Evolutionary conservation across 805 yeast genomes (phyloP).

Genomic region (Cyberlindnera xishuangbannaensis): DNA sequence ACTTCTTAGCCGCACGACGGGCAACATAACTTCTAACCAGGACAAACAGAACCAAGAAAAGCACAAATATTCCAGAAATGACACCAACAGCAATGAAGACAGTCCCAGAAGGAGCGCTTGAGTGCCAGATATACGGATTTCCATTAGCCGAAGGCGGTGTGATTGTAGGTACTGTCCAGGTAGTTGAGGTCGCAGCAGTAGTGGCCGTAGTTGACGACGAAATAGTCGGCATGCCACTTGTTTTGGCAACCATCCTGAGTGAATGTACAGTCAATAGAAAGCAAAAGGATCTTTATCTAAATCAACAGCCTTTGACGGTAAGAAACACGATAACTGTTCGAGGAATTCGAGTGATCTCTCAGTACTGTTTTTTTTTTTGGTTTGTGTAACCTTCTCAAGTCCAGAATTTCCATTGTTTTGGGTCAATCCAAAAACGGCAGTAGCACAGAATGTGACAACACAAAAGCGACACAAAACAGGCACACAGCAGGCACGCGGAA

Average conservation of each 20-base stretch:
- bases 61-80: conserved; percentile 51
- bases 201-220: conserved; percentile 7
- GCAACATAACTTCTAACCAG: conserved; percentile 42
- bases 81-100: conserved; percentile 81
- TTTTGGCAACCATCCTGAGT: conserved; percentile 4
- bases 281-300: too few species aligned
- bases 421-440: too few species aligned
- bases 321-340: too few species aligned
- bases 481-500: too few species aligned
- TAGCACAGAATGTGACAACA: too few species aligned
- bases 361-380: too few species aligned
- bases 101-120: conserved; percentile 61
- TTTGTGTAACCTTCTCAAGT: too few species aligned
- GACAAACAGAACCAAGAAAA: conserved; percentile 49
- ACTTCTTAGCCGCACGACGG: conserved; percentile 43
- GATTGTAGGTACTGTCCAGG: conserved; percentile 29
- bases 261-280: too few species aligned
- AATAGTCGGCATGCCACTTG: conserved; percentile 10
- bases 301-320: too few species aligned
- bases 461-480: too few species aligned
- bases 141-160: conserved; percentile 48
- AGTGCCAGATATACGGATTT: conserved; percentile 59
- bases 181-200: conserved; percentile 11
- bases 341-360: too few species aligned
- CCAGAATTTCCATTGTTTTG: too few species aligned